These are phyloP conservation scores for Primulina eburnea DNA, from an alignment of 257 asterid genomes.

Conservation along the genomic window DNA sequence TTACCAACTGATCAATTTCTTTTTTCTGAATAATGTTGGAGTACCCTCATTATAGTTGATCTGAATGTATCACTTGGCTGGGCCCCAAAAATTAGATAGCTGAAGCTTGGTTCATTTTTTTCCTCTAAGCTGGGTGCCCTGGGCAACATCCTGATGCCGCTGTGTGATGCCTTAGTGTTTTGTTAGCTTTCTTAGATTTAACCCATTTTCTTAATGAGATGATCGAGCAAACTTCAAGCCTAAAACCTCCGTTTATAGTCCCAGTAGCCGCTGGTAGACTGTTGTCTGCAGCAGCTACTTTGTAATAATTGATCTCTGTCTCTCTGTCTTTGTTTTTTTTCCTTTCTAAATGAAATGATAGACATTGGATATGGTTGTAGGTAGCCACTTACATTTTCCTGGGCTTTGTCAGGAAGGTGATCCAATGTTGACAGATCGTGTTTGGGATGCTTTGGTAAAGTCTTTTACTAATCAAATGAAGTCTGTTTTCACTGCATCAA, in stretches of 20 bases:
- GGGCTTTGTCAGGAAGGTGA: conserved; percentile 74
- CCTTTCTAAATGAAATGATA: no score
- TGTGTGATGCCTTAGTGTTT: background rate
- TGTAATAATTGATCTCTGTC: background rate
- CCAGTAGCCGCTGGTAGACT: background rate
- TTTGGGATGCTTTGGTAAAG: conserved; percentile 88
- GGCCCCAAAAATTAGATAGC: background rate
- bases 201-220: background rate
- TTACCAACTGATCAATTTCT: background rate
- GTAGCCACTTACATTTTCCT: conserved; percentile 26
- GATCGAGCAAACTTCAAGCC: background rate
- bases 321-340: background rate
- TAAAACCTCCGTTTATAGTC: background rate
- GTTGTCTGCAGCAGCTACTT: background rate
- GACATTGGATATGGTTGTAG: background rate
- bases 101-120: background rate
- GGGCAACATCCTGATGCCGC: background rate
- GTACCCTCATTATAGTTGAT: background rate
- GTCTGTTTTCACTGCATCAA: conserved; percentile 88
- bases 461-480: conserved; percentile 95
- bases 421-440: conserved; percentile 80
- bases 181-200: background rate
- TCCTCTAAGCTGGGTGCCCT: background rate
- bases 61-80: background rate
- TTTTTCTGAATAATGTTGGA: no score